phyloP scores from a whole-genome alignment of 2,329 filamentous ascomycete genomes.

The Phoma sp. region DNA sequence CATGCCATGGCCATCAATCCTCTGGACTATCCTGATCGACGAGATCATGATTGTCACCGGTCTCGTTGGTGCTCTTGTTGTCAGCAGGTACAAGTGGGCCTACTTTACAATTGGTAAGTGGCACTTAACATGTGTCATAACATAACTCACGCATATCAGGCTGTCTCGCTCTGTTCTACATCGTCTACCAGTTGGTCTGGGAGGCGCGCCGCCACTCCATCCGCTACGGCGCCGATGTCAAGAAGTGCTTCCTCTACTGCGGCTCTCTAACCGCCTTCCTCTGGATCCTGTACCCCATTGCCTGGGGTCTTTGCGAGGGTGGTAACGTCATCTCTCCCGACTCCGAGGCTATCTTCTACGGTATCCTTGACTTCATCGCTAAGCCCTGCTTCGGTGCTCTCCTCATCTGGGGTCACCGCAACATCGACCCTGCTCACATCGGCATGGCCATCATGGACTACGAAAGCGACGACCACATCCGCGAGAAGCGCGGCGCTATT shows the following conservation, averaged over 20 bases:
- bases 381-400: conserved; percentile 69
- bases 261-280: conserved; percentile 65
- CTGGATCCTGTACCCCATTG: conserved; percentile 67
- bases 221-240: conserved; percentile 60
- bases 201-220: conserved; percentile 64
- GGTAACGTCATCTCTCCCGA: conserved; percentile 71
- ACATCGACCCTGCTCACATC: conserved; percentile 63
- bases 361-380: conserved; percentile 67
- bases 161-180: conserved; percentile 60
- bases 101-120: conserved; percentile 62
- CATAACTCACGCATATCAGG: conserved; percentile 21
- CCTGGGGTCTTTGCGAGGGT: conserved; percentile 68
- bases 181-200: conserved; percentile 64
- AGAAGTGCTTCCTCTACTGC: conserved; percentile 60
- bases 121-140: not conserved
- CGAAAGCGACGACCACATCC: conserved; percentile 43
- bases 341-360: conserved; percentile 72
- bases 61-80: conserved; percentile 68
- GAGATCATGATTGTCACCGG: conserved; percentile 71
- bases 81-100: conserved; percentile 70
- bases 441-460: conserved; percentile 61
- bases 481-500: conserved; percentile 25
- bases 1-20: conserved; percentile 68
- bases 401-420: conserved; percentile 67
- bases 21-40: conserved; percentile 67